These are phyloP conservation scores for Ganoderma sp. DNA, from an alignment of 1,284 basidiomycete genomes.

Conservation along the genomic window DNA sequence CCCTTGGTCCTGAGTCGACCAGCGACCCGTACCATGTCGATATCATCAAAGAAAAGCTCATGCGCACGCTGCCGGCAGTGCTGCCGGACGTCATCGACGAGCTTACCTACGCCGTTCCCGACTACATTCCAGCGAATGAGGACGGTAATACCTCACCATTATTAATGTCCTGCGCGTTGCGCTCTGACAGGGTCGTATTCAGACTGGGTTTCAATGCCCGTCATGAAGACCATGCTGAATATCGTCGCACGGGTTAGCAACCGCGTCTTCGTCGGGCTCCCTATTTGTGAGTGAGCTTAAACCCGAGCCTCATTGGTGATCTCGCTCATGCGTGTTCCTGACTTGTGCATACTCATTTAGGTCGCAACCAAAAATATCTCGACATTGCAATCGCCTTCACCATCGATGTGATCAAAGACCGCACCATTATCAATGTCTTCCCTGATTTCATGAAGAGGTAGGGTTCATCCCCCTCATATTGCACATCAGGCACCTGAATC, in stretches of 20 bases:
- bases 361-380: slow-evolving; percentile 27
- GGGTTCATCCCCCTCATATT: background rate
- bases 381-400: slow-evolving; percentile 24
- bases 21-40: slow-evolving; percentile 38
- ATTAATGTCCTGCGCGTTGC: background rate
- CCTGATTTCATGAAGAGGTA: slow-evolving; percentile 17
- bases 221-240: slow-evolving; percentile 41
- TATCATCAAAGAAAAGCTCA: slow-evolving; percentile 36
- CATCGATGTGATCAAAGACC: slow-evolving; percentile 22
- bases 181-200: background rate
- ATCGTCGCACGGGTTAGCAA: slow-evolving; percentile 52
- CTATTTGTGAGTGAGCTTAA: slow-evolving; percentile 40
- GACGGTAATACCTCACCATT: background rate
- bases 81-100: slow-evolving; percentile 39
- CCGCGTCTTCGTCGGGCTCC: slow-evolving; percentile 52
- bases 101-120: slow-evolving; percentile 33
- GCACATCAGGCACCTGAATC: background rate
- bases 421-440: slow-evolving; percentile 19
- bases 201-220: slow-evolving; percentile 22
- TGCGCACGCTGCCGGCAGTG: slow-evolving; percentile 32
- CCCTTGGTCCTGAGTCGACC: slow-evolving; percentile 33
- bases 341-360: slow-evolving; percentile 5
- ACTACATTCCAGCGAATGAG: slow-evolving; percentile 24
- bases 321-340: background rate
- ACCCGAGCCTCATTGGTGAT: background rate